Evolutionary conservation across 2,329 filamentous ascomycete species (phyloP).

Genomic region (Diaporthe sp.): DNA sequence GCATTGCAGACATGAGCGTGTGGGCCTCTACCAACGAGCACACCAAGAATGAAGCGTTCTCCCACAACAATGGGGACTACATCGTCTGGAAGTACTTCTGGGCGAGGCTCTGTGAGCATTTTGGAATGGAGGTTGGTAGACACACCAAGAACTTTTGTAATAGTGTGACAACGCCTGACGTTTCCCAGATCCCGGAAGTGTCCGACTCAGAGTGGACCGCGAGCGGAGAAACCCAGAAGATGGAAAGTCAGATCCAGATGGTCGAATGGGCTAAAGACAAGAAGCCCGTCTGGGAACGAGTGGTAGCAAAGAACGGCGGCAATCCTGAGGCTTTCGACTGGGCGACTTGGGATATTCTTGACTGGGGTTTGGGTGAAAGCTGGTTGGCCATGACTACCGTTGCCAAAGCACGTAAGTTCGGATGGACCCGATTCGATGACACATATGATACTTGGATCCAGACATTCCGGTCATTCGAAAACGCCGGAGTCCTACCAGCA

Average conservation of each 20-base stretch:
- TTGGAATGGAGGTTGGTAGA: constrained; percentile 44
- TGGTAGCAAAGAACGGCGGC: constrained; percentile 40
- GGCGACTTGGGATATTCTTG: constrained; percentile 42
- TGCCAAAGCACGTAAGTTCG: constrained; percentile 40
- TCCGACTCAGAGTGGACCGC: constrained; percentile 32
- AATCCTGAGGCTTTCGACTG: constrained; percentile 39
- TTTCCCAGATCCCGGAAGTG: constrained; percentile 33
- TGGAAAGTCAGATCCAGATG: constrained; percentile 39
- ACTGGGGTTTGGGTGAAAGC: constrained; percentile 39
- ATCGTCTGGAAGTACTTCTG: constrained; percentile 48
- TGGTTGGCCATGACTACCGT: constrained; percentile 38
- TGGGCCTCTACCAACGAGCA: constrained; percentile 44
- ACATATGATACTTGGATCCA: constrained; percentile 38
- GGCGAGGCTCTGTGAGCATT: constrained; percentile 44
- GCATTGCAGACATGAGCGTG: constrained; percentile 47
- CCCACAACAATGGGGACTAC: constrained; percentile 47
- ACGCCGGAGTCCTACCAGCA: constrained; percentile 39
- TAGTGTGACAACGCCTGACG: neutral
- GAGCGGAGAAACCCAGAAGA: constrained; percentile 16
- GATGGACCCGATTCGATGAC: constrained; percentile 39
- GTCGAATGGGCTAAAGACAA: constrained; percentile 41
- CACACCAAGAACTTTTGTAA: no score
- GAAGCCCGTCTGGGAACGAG: constrained; percentile 33
- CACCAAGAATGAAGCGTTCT: constrained; percentile 47
- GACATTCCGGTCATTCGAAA: constrained; percentile 40